Conservation (phyloP, 768 basidiomycete species). For the Tulasnella sp. region DNA sequence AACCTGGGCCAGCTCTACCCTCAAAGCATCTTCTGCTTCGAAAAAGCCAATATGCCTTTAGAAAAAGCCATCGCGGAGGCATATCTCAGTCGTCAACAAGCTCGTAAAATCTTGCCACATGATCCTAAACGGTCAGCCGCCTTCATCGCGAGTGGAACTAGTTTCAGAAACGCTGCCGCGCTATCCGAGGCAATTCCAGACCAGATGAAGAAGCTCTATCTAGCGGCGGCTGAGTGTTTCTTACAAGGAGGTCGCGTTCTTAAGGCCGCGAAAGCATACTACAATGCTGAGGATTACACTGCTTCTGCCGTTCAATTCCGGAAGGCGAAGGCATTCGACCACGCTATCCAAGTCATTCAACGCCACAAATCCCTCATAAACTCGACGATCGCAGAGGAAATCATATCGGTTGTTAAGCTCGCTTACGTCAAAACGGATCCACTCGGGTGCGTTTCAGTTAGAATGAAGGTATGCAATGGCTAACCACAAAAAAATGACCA, state of each 20-base stretch:
- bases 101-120: background rate
- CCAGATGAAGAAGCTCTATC: background rate
- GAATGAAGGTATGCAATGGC: background rate
- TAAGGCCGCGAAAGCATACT: background rate
- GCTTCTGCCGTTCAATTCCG: conserved; percentile 4
- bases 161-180: background rate
- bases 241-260: background rate
- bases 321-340: conserved; percentile 8
- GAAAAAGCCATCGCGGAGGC: background rate
- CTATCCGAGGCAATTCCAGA: background rate
- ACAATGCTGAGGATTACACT: conserved; percentile 2
- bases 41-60: background rate
- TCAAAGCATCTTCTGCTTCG: conserved; percentile 12
- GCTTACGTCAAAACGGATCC: background rate
- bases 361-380: conserved; percentile 24
- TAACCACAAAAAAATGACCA: background rate
- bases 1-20: background rate
- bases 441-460: background rate
- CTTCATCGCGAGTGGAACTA: background rate
- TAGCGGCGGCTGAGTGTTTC: conserved; percentile 14
- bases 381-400: conserved; percentile 23
- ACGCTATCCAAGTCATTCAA: conserved; percentile 11
- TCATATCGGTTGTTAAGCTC: conserved; percentile 37
- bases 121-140: background rate
- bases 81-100: conserved; percentile 3